Base-by-base conservation (phyloP, 768 basidiomycete species). In the Psilocybe cyanescens region DNA sequence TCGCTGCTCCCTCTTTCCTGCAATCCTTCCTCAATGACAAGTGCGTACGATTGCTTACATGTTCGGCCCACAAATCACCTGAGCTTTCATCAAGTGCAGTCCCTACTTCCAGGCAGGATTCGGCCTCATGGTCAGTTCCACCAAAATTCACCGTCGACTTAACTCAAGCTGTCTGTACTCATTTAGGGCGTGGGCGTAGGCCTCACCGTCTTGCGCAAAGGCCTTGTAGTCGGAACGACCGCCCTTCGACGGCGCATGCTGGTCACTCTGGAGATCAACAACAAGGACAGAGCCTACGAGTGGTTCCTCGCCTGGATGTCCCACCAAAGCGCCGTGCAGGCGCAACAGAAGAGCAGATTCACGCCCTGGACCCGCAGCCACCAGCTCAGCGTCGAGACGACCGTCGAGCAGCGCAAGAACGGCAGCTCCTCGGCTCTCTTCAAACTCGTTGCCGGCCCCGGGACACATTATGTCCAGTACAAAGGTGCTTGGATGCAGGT, bases 291-390 rank as follows among this genome's bases (percentile, higher is more conserved):
- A 39, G 82, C 96, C 8, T 99, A 99, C 74, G 91, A 94, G 49
- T 99, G 97, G 95, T 96, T 99, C 74, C 86, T 99, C 45, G 81
- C 90, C 53, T 99, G 97, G 97, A 93, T 99, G 92, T 86, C 95
- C 6, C 83, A 84, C 52, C 89, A 92, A 61, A 79, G 85, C 1
- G 55, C 59, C 29, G 39, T 66, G 9, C 66, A 69, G 33, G 58
- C 67, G 17, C 66, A 59, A 30, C 64, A 54, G 30, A 60, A 64
- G 7, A 61, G 61, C 33, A 70, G 71, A 47, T 71, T 75, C 30
- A 64, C 72, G 46, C 71, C 74, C 58, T 90, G 86, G 86, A 75
- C 89, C 53, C 83, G 87, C 49, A 94, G 92, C 70, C 97, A 99
- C 75, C 90, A 98, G 70, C 83, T 99, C 6, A 96, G 94, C 68